A percentile compares a stretch with the other conserved stretches of the same genome.
Conservation (phyloP, 208 protist species). For the Vickermania ingenoplastis region DNA sequence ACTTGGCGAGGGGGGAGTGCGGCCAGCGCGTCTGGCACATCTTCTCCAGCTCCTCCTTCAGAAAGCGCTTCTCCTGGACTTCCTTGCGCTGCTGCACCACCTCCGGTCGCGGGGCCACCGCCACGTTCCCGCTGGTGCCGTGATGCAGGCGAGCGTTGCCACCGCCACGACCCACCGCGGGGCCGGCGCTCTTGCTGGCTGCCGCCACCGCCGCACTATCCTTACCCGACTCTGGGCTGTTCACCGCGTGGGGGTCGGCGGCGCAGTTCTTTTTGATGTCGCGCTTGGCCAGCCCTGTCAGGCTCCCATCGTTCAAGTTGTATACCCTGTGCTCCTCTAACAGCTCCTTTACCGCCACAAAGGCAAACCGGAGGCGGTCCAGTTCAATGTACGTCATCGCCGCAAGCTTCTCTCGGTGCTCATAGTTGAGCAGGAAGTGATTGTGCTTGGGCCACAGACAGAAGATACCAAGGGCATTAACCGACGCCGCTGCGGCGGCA, state of each 20-base stretch:
- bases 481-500: slow-evolving; percentile 9
- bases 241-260: slow-evolving; percentile 12
- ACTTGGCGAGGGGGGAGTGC: slow-evolving; percentile 55
- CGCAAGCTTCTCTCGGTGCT: slow-evolving; percentile 31
- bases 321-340: slow-evolving; percentile 45
- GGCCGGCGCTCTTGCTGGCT: background rate
- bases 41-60: slow-evolving; percentile 46
- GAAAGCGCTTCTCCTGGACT: slow-evolving; percentile 36
- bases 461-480: slow-evolving; percentile 45
- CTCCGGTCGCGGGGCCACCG: slow-evolving; percentile 30
- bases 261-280: slow-evolving; percentile 66
- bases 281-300: slow-evolving; percentile 44
- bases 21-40: slow-evolving; percentile 57
- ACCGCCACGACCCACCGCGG: slow-evolving; percentile 2
- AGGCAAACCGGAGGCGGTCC: slow-evolving; percentile 68
- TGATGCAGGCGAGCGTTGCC: slow-evolving; percentile 18
- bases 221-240: slow-evolving; percentile 1
- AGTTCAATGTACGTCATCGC: slow-evolving; percentile 61
- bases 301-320: slow-evolving; percentile 38
- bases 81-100: slow-evolving; percentile 33
- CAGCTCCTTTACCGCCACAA: slow-evolving; percentile 55
- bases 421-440: slow-evolving; percentile 69
- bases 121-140: slow-evolving; percentile 36
- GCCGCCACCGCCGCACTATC: background rate
- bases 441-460: slow-evolving; percentile 48